A percentile compares a stretch with the other conserved stretches of the same genome.
These are phyloP conservation scores for Alternaria alternata DNA, from an alignment of 2,329 filamentous ascomycete species.

Conservation along the genomic window DNA sequence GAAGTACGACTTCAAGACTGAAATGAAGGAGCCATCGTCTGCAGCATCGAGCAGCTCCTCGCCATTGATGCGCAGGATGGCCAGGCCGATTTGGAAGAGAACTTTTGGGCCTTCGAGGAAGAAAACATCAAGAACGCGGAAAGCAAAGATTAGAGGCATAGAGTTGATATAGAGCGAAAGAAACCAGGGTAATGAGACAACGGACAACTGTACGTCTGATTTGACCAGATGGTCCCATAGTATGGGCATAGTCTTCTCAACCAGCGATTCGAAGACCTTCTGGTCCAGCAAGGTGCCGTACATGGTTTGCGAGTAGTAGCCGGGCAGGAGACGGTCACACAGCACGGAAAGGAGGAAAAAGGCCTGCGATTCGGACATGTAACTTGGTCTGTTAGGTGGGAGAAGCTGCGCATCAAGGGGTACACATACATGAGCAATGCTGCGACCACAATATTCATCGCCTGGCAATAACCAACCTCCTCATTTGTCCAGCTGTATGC, in stretches of 20 bases:
- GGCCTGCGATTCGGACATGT: slow-evolving; percentile 95
- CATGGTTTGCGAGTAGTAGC: slow-evolving; percentile 99
- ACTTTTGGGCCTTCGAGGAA: slow-evolving; percentile 98
- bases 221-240: slow-evolving; percentile 98
- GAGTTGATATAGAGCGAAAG: slow-evolving; percentile 98
- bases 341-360: slow-evolving; percentile 92
- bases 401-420: slow-evolving; percentile 13
- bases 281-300: slow-evolving; percentile 97
- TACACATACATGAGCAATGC: slow-evolving; percentile 82
- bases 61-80: slow-evolving; percentile 96
- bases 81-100: slow-evolving; percentile 93
- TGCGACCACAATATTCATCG: slow-evolving; percentile 99
- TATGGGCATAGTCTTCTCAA: slow-evolving; percentile 99
- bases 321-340: slow-evolving; percentile 90
- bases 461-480: slow-evolving; percentile 97
- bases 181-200: slow-evolving; percentile 98
- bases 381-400: slow-evolving; percentile 60
- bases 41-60: slow-evolving; percentile 92
- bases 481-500: slow-evolving; percentile 98
- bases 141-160: slow-evolving; percentile 97
- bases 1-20: slow-evolving; percentile 94
- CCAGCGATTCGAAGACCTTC: slow-evolving; percentile 94
- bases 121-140: slow-evolving; percentile 95
- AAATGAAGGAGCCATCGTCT: slow-evolving; percentile 97
- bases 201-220: slow-evolving; percentile 94